phyloP scores from a whole-genome alignment of 345 rosid genomes.

The Melaleuca quinquenervia region DNA sequence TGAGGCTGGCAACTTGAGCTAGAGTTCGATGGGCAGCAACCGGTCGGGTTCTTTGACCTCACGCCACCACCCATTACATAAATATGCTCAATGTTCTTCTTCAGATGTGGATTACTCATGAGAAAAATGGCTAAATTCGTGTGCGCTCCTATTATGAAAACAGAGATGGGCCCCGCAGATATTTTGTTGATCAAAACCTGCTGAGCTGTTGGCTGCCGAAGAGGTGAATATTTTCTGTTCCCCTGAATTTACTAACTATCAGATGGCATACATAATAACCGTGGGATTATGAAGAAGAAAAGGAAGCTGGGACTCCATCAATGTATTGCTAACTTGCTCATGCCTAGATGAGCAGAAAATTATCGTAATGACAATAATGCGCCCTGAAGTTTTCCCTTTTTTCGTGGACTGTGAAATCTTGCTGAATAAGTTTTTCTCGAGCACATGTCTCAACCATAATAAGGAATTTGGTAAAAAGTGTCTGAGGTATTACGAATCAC shows the following conservation, averaged over 20 bases:
- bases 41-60: constrained; percentile 48
- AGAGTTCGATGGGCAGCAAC: constrained; percentile 49
- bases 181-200: constrained; percentile 58
- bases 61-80: constrained; percentile 91
- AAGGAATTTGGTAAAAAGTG: background rate
- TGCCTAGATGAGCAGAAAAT: background rate
- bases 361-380: background rate
- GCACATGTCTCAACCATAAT: background rate
- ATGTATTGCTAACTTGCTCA: background rate
- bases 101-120: constrained; percentile 65
- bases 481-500: background rate
- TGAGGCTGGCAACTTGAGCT: constrained; percentile 32
- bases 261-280: background rate
- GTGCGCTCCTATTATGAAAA: constrained; percentile 53
- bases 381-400: background rate
- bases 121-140: constrained; percentile 72
- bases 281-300: background rate
- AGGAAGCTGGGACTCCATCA: background rate
- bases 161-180: constrained; percentile 59
- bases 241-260: constrained; percentile 38
- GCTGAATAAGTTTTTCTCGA: background rate
- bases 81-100: constrained; percentile 64
- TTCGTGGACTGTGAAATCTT: background rate
- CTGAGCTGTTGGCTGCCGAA: constrained; percentile 67
- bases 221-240: constrained; percentile 61